These are phyloP conservation scores for Comarum palustre DNA, from an alignment of 306 rosid species.

Conservation along the genomic window DNA sequence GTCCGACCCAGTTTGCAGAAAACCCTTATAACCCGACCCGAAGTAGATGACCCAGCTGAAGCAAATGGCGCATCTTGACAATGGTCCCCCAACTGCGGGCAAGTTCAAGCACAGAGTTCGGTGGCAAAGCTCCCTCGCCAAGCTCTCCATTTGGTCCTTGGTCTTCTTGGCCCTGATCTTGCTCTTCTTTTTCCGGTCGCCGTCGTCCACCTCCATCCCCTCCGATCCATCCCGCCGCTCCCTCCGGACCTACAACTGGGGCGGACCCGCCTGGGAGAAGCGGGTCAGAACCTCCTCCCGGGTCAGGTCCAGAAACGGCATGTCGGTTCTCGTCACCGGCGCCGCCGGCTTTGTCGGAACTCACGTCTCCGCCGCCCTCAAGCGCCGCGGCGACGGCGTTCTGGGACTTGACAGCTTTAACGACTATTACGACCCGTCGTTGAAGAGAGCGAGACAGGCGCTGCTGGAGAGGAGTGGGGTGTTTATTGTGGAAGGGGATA, in stretches of 20 bases:
- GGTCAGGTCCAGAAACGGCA: conserved; percentile 59
- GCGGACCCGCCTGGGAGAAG: conserved; percentile 91
- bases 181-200: conserved; percentile 73
- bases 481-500: conserved; percentile 88
- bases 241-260: conserved; percentile 66
- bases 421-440: conserved; percentile 75
- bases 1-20: conserved; percentile 12
- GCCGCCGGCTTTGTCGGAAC: conserved; percentile 93
- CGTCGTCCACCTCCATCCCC: conserved; percentile 42
- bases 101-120: conserved; percentile 79
- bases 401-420: conserved; percentile 80
- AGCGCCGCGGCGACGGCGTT: conserved; percentile 89
- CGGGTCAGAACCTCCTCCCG: conserved; percentile 66
- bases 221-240: conserved; percentile 80
- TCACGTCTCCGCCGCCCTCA: conserved; percentile 81
- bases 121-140: conserved; percentile 72
- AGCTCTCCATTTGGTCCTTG: conserved; percentile 76
- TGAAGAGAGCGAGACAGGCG: conserved; percentile 79
- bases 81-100: conserved; percentile 86
- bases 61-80: conserved; percentile 72
- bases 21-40: conserved; percentile 33
- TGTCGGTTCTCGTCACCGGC: conserved; percentile 82
- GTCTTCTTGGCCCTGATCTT: conserved; percentile 72
- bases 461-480: conserved; percentile 80
- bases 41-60: conserved; percentile 45